Conservation (phyloP, 1,284 basidiomycete genomes). For the Ceratobasidium papillatum region DNA sequence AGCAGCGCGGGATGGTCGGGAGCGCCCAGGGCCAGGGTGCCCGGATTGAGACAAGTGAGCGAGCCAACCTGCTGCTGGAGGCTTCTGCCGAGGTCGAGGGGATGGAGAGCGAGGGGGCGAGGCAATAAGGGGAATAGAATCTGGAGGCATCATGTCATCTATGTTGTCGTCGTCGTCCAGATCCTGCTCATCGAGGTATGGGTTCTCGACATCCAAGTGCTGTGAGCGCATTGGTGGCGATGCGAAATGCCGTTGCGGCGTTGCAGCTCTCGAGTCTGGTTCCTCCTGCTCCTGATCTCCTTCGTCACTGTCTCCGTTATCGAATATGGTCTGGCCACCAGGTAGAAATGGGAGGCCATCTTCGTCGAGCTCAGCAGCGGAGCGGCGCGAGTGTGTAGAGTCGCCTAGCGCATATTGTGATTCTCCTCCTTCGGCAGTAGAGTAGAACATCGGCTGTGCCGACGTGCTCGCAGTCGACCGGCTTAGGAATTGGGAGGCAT, state of each 20-base stretch:
- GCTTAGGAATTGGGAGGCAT: slow-evolving; percentile 45
- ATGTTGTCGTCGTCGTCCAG: slow-evolving; percentile 56
- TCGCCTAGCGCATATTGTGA: slow-evolving; percentile 38
- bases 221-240: slow-evolving; percentile 39
- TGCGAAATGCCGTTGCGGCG: slow-evolving; percentile 33
- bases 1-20: slow-evolving; percentile 55
- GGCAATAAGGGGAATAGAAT: slow-evolving; percentile 63
- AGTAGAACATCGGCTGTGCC: slow-evolving; percentile 45
- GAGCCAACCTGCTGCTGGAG: slow-evolving; percentile 69
- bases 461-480: slow-evolving; percentile 36
- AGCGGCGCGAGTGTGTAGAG: slow-evolving; percentile 30
- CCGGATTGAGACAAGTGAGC: slow-evolving; percentile 67
- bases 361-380: slow-evolving; percentile 42
- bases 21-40: slow-evolving; percentile 52
- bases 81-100: slow-evolving; percentile 50
- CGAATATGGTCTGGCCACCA: slow-evolving; percentile 39
- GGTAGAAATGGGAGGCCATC: slow-evolving; percentile 43
- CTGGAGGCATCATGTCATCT: slow-evolving; percentile 74
- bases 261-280: slow-evolving; percentile 22
- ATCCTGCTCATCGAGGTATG: slow-evolving; percentile 44
- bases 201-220: slow-evolving; percentile 41
- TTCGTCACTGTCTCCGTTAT: slow-evolving; percentile 62
- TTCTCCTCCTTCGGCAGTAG: slow-evolving; percentile 43
- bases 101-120: slow-evolving; percentile 50
- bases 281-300: slow-evolving; percentile 60